These are phyloP conservation scores for Teunomyces tritomae DNA, from an alignment of 805 yeast species.

Conservation along the genomic window DNA sequence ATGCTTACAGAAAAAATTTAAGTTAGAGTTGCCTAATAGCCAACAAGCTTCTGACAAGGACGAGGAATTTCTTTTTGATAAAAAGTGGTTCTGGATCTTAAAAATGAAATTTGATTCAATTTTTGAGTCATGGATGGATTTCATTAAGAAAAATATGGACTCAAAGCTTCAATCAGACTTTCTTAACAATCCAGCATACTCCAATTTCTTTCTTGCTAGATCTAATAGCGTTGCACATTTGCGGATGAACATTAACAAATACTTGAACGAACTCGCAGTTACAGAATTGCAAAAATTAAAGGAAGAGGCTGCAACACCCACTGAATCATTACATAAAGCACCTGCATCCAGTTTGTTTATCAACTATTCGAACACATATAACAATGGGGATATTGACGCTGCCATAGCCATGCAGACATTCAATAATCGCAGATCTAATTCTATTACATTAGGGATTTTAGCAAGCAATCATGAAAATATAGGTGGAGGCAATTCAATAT, in stretches of 20 bases:
- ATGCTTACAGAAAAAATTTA: slow-evolving; percentile 5
- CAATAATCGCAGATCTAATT: slow-evolving; percentile 16
- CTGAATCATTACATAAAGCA: neutral
- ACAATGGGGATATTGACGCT: slow-evolving; percentile 6
- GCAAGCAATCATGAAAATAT: slow-evolving; percentile 6
- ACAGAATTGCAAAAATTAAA: slow-evolving; percentile 10
- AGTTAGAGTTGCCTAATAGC: slow-evolving; percentile 1
- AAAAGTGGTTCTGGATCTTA: slow-evolving; percentile 25
- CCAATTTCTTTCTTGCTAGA: slow-evolving; percentile 4
- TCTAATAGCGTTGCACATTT: slow-evolving; percentile 14
- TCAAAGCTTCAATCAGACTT: slow-evolving; percentile 2
- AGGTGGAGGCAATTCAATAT: neutral
- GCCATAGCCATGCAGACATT: slow-evolving; percentile 1
- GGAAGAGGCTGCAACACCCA: slow-evolving; percentile 1
- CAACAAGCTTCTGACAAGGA: neutral
- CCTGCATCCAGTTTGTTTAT: slow-evolving; percentile 1
- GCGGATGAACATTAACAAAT: slow-evolving; percentile 14
- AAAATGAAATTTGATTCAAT: slow-evolving; percentile 21
- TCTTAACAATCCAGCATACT: neutral
- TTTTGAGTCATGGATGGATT: slow-evolving; percentile 24
- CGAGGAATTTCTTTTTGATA: slow-evolving; percentile 22
- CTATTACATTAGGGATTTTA: slow-evolving; percentile 18
- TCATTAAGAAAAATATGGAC: slow-evolving; percentile 10
- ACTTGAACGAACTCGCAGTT: slow-evolving; percentile 11
- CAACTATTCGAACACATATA: slow-evolving; percentile 9